Percentiles rank a stretch among this genome's conserved stretches.
Conservation (phyloP, 139 green algal genomes). For the Coelastrella sp. region DNA sequence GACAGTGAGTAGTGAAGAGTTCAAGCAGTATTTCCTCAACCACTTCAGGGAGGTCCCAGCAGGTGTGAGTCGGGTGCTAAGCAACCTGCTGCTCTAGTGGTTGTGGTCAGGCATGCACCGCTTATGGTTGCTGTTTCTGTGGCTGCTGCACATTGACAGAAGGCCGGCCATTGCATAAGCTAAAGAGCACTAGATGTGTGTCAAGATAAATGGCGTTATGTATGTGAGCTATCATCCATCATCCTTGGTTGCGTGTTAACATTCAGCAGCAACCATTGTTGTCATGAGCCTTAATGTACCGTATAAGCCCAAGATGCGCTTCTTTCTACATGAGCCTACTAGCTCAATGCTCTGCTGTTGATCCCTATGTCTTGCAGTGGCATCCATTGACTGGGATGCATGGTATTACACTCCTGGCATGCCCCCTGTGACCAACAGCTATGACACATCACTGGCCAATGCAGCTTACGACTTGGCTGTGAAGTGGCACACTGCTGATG, state of each 20-base stretch:
- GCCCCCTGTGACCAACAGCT: slow-evolving; percentile 80
- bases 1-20: slow-evolving; percentile 67
- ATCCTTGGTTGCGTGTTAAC: too few species aligned
- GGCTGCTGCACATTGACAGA: too few species aligned
- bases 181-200: too few species aligned
- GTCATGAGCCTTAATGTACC: too few species aligned
- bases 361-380: slow-evolving; percentile 37
- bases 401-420: slow-evolving; percentile 84
- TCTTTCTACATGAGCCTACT: not conserved
- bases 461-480: slow-evolving; percentile 74
- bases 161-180: too few species aligned
- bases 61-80: not conserved
- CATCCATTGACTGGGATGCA: slow-evolving; percentile 81
- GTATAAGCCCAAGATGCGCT: not conserved
- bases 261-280: too few species aligned
- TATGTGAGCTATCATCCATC: too few species aligned
- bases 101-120: too few species aligned
- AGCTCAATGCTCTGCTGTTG: not conserved
- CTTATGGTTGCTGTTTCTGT: too few species aligned
- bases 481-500: slow-evolving; percentile 76
- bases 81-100: too few species aligned
- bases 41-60: slow-evolving; percentile 68
- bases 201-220: too few species aligned
- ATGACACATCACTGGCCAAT: slow-evolving; percentile 75
- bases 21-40: slow-evolving; percentile 75